A percentile compares a stretch with the other conserved stretches of the same genome.
These are phyloP conservation scores for Oenanthe javanica DNA, from an alignment of 140 eudicot genomes.

Conservation along the genomic window DNA sequence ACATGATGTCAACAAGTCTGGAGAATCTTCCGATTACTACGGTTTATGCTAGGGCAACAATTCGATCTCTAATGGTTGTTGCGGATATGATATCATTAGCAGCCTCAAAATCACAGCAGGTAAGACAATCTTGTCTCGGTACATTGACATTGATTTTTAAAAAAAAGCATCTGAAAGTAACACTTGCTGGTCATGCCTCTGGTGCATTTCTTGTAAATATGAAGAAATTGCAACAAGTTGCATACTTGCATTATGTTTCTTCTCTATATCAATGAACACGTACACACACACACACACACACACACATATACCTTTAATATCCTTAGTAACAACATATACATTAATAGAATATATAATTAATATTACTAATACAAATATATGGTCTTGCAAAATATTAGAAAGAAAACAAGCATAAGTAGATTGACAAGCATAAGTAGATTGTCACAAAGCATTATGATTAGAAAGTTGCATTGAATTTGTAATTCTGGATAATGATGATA, in stretches of 20 bases:
- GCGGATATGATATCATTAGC: slow-evolving; percentile 77
- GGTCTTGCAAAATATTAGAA: no score
- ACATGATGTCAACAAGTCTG: slow-evolving; percentile 76
- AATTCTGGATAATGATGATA: not conserved
- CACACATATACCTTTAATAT: no score
- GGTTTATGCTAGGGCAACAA: slow-evolving; percentile 65
- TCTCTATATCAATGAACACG: not conserved
- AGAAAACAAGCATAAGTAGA: no score
- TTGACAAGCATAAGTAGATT: no score
- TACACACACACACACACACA: no score
- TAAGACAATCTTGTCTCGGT: slow-evolving; percentile 3
- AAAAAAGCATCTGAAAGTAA: not conserved
- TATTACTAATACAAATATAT: no score
- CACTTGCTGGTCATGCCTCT: not conserved
- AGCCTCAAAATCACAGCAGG: slow-evolving; percentile 69
- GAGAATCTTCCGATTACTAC: slow-evolving; percentile 64
- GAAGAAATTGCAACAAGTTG: not conserved
- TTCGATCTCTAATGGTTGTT: slow-evolving; percentile 78
- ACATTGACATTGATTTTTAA: not conserved
- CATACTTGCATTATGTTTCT: not conserved
- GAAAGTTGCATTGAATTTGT: not conserved
- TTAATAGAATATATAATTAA: no score
- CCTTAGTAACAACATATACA: no score
- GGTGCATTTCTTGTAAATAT: not conserved
- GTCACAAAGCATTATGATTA: not conserved